These are phyloP conservation scores for Phytopythium oedochilum DNA, from an alignment of 352 stramenopile genomes.

Conservation along the genomic window DNA sequence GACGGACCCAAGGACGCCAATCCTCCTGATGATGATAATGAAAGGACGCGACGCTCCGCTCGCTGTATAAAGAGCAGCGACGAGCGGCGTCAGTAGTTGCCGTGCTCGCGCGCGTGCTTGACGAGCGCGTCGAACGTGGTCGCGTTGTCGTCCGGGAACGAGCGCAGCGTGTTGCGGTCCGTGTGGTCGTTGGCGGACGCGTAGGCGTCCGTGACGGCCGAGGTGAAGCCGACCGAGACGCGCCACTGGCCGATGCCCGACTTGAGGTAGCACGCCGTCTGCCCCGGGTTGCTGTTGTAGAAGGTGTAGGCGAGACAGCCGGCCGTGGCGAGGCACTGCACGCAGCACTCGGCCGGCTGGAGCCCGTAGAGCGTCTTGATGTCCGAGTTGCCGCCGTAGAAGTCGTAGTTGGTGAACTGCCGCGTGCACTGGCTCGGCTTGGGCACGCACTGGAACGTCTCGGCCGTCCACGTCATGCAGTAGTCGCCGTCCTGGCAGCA, in stretches of 20 bases:
- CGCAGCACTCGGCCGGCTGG: constrained; percentile 30
- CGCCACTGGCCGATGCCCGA: constrained; percentile 17
- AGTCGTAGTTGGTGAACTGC: constrained; percentile 40
- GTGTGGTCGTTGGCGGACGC: constrained; percentile 18
- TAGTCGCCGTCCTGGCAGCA: constrained; percentile 31
- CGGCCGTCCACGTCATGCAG: constrained; percentile 34
- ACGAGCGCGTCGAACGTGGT: neutral
- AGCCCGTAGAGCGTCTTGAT: constrained; percentile 29
- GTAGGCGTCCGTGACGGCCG: constrained; percentile 32
- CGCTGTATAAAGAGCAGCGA: no score
- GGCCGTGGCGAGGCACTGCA: constrained; percentile 19
- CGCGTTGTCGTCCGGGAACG: constrained; percentile 1
- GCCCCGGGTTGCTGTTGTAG: constrained; percentile 27
- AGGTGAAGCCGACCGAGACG: constrained; percentile 22
- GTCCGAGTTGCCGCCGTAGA: constrained; percentile 40
- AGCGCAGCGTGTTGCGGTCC: constrained; percentile 9
- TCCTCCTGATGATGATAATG: no score
- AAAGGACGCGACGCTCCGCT: no score
- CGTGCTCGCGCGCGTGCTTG: neutral
- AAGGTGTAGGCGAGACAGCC: constrained; percentile 50
- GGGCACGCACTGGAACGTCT: constrained; percentile 32
- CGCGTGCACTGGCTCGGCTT: constrained; percentile 25
- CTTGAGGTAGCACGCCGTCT: constrained; percentile 29
- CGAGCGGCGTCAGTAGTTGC: neutral
- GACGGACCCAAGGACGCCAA: neutral